phyloP scores from a whole-genome alignment of 2,329 filamentous ascomycete genomes.

The Microsporum ferrugineum region DNA sequence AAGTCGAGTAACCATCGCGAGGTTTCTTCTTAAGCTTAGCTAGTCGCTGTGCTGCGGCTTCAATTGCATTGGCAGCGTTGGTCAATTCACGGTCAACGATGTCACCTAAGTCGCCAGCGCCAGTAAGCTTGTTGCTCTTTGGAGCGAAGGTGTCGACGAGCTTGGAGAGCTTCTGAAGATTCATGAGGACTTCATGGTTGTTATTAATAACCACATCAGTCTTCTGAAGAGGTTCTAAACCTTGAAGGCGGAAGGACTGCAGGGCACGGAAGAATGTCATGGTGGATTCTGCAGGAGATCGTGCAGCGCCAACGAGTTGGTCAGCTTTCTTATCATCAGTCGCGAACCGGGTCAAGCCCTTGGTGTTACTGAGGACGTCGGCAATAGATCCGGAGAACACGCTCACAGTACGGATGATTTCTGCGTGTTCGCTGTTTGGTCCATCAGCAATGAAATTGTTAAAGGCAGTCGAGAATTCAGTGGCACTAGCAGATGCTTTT shows the following conservation, averaged over 20 bases:
- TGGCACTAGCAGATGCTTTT: slow-evolving; percentile 85
- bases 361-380: slow-evolving; percentile 91
- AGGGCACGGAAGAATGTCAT: slow-evolving; percentile 92
- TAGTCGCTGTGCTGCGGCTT: slow-evolving; percentile 77
- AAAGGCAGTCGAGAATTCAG: slow-evolving; percentile 95
- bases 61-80: slow-evolving; percentile 91
- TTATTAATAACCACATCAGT: slow-evolving; percentile 95
- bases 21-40: slow-evolving; percentile 92
- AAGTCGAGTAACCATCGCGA: slow-evolving; percentile 88
- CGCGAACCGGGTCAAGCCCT: slow-evolving; percentile 83
- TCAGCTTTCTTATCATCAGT: slow-evolving; percentile 93
- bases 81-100: slow-evolving; percentile 82
- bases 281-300: slow-evolving; percentile 72
- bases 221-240: slow-evolving; percentile 81
- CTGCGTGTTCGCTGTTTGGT: slow-evolving; percentile 75
- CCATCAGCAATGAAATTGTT: slow-evolving; percentile 98
- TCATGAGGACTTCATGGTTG: slow-evolving; percentile 91
- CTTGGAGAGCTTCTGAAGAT: slow-evolving; percentile 86
- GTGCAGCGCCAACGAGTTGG: slow-evolving; percentile 66
- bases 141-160: slow-evolving; percentile 85
- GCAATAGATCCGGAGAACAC: slow-evolving; percentile 82
- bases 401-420: slow-evolving; percentile 86
- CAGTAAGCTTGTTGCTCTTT: slow-evolving; percentile 67
- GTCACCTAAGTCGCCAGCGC: slow-evolving; percentile 76
- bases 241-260: slow-evolving; percentile 86